Evolutionary conservation across 108 stramenopile genomes (phyloP), one percentile per base, ranked within the genome.

Genomic region (Halocafeteria seosinensis): DNA sequence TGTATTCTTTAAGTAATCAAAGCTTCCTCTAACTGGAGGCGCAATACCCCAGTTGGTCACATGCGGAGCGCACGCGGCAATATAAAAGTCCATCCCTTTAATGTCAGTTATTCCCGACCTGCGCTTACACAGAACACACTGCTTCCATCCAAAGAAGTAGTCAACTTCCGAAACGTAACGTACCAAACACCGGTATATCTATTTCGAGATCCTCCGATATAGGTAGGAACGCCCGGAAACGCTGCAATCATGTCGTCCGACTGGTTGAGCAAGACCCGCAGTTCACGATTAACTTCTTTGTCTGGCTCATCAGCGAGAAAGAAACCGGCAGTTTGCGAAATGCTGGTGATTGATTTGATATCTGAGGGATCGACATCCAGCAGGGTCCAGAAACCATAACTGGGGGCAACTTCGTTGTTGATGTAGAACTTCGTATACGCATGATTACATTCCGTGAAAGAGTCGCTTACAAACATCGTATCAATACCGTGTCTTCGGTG

Each of bases 41-140:
- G 61, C 26, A 6, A 5, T 4, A 6, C 34, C 61, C 61, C 61
- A 62, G 5, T 37, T 33, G 38, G 61, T 62, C 8, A 62, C 38
- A 28, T 62, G 61, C 8, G 61, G 61, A 11, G 61, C 61, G 11
- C 61, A 62, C 8, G 38, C 35, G 38, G 61, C 61, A 8, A 62
- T 11, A 28, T 62, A 62, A 4, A 11, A 4, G 38, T 62, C 61
- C 61, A 62, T 62, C 8, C 61, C 61, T 4, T 8, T 4, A 38
- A 4, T 4, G 38, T 62, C 61, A 26, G n/a, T n/a, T n/a, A n/a
- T n/a, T n/a, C n/a, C n/a, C n/a, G n/a, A n/a, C n/a, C n/a, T n/a
- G n/a, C n/a, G n/a, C n/a, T n/a, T n/a, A n/a, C n/a, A n/a, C n/a
- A n/a, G n/a, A n/a, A n/a, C n/a, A n/a, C n/a, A n/a, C n/a, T n/a